Base-by-base conservation (phyloP, 2,329 filamentous ascomycete genomes). In the Akanthomyces uredinophilus region DNA sequence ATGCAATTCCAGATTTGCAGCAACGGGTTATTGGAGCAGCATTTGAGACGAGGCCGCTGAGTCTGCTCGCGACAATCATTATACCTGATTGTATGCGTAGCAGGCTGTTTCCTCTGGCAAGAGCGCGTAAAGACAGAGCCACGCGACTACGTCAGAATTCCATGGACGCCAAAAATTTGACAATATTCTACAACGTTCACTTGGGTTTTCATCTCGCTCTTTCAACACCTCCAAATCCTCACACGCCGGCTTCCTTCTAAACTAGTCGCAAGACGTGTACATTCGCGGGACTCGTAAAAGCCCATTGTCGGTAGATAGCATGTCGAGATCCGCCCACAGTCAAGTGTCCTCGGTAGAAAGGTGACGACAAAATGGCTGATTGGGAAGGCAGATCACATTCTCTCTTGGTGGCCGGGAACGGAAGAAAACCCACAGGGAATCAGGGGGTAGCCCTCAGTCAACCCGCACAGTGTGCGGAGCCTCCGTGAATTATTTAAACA, bases 301-400 rank as follows among this genome's bases (percentile, higher is more conserved):
- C 22, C 44, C 37, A 18, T 44, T 43, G 24, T 53, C 35, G 37
- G 16, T 18, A 5, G 5, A 62, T 43, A 57, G 64, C 62, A 74
- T 81, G 78, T 81, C 72, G 78, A 70, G 73, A 80, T 73, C 77
- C 78, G 78, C 79, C 79, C 80, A 82, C 80, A 79, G 79, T 77
- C 78, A 75, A 73, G 73, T 74, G 77, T 79, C 78, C 75, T 66
- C 66, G 54, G 50, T 60, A 43, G 62, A 69, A 66, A 69, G 64
- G 73, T 68, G 66, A 68, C 68, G 57, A 51, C 50, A 20, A 67
- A 67, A 70, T 70, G 78, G 74, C 79, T 80, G 77, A 71, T 77
- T 74, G 75, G 72, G 77, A 80, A 79, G 78, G 78, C 73, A 71
- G 70, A 61, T 77, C 74, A 76, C 78, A 70, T 78, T 60, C 75